Base-by-base conservation (phyloP, 352 stramenopile genomes). In the Thalassiosira delicatula region DNA sequence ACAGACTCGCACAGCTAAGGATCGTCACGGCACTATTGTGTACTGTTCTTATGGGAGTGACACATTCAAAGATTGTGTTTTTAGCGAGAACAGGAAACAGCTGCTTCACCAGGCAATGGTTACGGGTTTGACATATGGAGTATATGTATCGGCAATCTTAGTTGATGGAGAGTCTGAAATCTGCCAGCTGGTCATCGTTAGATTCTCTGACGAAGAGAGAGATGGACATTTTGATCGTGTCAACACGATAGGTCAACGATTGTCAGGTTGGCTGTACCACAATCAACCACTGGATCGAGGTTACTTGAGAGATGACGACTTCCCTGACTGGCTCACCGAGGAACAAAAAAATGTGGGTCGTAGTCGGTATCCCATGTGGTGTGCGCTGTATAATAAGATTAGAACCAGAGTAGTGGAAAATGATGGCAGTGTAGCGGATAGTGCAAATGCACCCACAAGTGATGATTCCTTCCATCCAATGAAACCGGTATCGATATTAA, bases 21-120 rank as follows among this genome's bases (percentile, higher is more conserved):
- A 32, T 5, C 33, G 57, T 8, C 7, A 30, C 62, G 62, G 32
- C n/a, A 2, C 49, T 7, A 23, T 70, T 8, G 35, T 70, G 7
- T 27, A 27, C 25, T 70, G 62, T 37, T 17, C 46, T 1, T 70
- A 70, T 23, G 21, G 57, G 29, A 37, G 57, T 70, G 62, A 4
- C 8, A 23, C 32, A 8, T 70, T 70, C 8, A 70, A 70, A 21
- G 40, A 54, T 25, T 70, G 62, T 46, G 44, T 57, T 32, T 37
- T n/a, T 21, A 5, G 11, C 21, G 0, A 37, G 21, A 74, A 74
- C 25, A 27, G 66, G 14, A 62, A 63, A 32, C 66, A 74, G 35
- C 3, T 74, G 5, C 5, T 74, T 19, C 66, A 74, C 30, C 66
- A 74, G 27, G 66, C 66, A n/a, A n/a, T 19, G 4, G 66, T 74